Evolutionary conservation across 1,284 basidiomycete species (phyloP), one percentile per base, ranked within the genome.

Genomic region (Athelia sp.): DNA sequence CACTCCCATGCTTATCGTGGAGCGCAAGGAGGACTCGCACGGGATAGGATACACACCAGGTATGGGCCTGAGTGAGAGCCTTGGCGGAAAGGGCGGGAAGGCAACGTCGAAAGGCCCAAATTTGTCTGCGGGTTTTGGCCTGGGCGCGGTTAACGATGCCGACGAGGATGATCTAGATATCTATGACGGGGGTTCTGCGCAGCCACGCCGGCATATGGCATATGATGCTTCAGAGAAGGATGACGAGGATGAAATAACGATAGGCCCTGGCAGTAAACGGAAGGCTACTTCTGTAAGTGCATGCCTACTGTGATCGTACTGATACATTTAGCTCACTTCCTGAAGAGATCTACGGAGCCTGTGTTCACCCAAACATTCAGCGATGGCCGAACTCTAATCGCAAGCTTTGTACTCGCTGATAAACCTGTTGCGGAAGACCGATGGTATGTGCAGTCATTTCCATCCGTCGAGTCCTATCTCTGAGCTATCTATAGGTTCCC

Each of bases 101-200:
- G 55, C 51, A 13, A 50, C 48, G 14, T 53, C 53, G 15, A 65
- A 70, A 49, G 85, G 78, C 10, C 82, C 82, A 14, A 73, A 66
- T n/a, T 67, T 90, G 46, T 73, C 87, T 55, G 71, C 83, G 59
- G 89, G 89, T 0, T 93, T 93, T 59, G 91, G 91, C 22, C 71
- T 93, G 3, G 90, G 90, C n/a, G 90, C 86, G 1, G 66, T 90
- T 38, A 93, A 93, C 59, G 87, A 91, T 49, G 88, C 87, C 0
- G 92, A 93, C 43, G 91, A 95, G 48, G 93, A 95, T 59, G 92
- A 96, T 58, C 57, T 93, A 22, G 92, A 94, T 58, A 76, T 94
- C 1, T 96, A 96, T 59, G 87, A 90, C 56, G 68, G 68, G 53
- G 65, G 65, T 42, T 50, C 66, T 38, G 36, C 57, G 34, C 53